These are phyloP conservation scores for Colletotrichum melonis DNA, from an alignment of 2,329 filamentous ascomycete genomes.

Conservation along the genomic window DNA sequence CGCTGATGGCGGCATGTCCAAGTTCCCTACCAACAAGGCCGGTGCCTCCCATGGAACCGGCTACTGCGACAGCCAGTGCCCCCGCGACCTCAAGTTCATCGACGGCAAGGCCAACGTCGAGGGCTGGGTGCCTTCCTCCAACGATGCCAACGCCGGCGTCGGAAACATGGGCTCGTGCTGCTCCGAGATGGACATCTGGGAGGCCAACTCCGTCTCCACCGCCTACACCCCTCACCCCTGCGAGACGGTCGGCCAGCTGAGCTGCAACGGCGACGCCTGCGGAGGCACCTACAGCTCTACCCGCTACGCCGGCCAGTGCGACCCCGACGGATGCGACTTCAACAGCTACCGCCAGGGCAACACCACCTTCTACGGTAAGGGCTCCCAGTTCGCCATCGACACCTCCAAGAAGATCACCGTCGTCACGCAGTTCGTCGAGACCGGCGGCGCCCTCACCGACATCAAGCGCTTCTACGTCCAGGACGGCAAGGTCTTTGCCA, in stretches of 20 bases:
- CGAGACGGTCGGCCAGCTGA: conserved; percentile 57
- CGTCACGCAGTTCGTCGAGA: conserved; percentile 70
- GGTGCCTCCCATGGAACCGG: conserved; percentile 71
- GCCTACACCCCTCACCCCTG: conserved; percentile 76
- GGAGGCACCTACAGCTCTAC: conserved; percentile 63
- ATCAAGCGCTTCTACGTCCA: conserved; percentile 76
- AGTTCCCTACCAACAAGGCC: conserved; percentile 61
- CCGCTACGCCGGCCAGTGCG: conserved; percentile 72
- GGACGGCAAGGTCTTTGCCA: conserved; percentile 67
- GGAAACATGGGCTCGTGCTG: conserved; percentile 68
- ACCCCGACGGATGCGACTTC: conserved; percentile 78
- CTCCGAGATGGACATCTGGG: conserved; percentile 72
- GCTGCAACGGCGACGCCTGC: conserved; percentile 63
- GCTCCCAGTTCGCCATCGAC: conserved; percentile 65
- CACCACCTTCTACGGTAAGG: conserved; percentile 69
- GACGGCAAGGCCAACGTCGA: conserved; percentile 66
- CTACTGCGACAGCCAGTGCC: conserved; percentile 63
- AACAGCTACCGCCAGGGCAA: conserved; percentile 76
- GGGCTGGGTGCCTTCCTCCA: conserved; percentile 61
- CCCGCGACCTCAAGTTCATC: conserved; percentile 67
- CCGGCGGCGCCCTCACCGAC: conserved; percentile 64
- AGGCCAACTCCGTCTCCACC: conserved; percentile 73
- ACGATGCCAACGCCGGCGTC: conserved; percentile 64
- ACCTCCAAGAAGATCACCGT: conserved; percentile 71
- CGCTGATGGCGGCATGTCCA: conserved; percentile 63